A percentile compares a stretch with the other conserved stretches of the same genome.
These are phyloP conservation scores for Diaporthe nobilis DNA, from an alignment of 2,329 filamentous ascomycete genomes.

Conservation along the genomic window DNA sequence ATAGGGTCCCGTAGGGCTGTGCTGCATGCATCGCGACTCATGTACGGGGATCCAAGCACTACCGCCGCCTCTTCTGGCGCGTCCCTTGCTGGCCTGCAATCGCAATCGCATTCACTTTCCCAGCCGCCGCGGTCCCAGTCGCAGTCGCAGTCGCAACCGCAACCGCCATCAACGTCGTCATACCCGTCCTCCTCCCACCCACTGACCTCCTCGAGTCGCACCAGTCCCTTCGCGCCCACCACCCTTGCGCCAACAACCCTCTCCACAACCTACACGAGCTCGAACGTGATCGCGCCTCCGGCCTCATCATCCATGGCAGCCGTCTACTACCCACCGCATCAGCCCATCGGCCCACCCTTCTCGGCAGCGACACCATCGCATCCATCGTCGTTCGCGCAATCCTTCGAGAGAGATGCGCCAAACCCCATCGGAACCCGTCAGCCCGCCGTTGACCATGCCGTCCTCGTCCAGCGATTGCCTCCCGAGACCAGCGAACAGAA, in stretches of 20 bases:
- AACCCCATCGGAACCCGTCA: constrained; percentile 54
- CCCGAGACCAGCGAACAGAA: constrained; percentile 67
- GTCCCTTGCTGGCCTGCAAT: constrained; percentile 32
- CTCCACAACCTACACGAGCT: constrained; percentile 52
- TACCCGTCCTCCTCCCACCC: constrained; percentile 55
- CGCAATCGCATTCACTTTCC: constrained; percentile 34
- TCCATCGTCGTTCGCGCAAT: constrained; percentile 51
- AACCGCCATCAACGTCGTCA: constrained; percentile 48
- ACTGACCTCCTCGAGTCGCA: constrained; percentile 48
- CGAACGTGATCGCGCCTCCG: constrained; percentile 46
- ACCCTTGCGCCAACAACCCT: constrained; percentile 43
- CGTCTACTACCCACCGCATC: constrained; percentile 58
- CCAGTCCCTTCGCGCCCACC: constrained; percentile 51
- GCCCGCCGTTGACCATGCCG: constrained; percentile 48
- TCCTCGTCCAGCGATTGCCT: constrained; percentile 69
- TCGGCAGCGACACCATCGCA: constrained; percentile 52
- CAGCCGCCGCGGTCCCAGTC: constrained; percentile 20
- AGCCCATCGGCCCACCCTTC: constrained; percentile 54
- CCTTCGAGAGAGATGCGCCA: constrained; percentile 59
- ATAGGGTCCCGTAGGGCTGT: constrained; percentile 43
- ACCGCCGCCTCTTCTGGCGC: constrained; percentile 47
- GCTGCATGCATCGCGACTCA: constrained; percentile 52
- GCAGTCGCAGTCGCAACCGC: constrained; percentile 27
- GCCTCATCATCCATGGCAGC: constrained; percentile 60
- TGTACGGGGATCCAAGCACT: constrained; percentile 49